Base-by-base conservation (phyloP, 345 rosid genomes). In the Trapa bicornis region DNA sequence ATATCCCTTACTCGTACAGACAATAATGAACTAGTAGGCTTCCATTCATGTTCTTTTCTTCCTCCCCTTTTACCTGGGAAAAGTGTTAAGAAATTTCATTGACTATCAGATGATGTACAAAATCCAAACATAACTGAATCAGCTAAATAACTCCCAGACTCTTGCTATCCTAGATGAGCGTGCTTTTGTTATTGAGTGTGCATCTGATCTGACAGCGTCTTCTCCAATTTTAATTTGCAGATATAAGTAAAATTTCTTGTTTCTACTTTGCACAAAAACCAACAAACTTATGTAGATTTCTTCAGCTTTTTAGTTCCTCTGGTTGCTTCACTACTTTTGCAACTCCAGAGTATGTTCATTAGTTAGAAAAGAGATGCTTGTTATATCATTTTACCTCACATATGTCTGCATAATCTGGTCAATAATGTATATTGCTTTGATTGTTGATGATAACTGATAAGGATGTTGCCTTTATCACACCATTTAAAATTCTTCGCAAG, bases 401-500 rank as follows among this genome's bases (percentile, higher is more conserved):
- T 1, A 58, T 6, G 38, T 58, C 5, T 58, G 63, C 63, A 10
- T 58, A 9, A 17, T 50, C 1, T 14, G 1, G 56, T 16, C 56
- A 17, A 4, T 50, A 4, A n/a, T 2, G 11, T 29, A 57, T 22
- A 37, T 22, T 12, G 61, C 12, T 57, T 58, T 32, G 38, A 9
- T 58, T 33, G 3, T n/a, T 35, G 16, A 32, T 35, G 33, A 38
- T 33, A 10, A 29, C 2, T 1, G 38, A 58, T 58, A 3, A 29
- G 37, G 63, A 10, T 58, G 37, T 38, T 10, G 10, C 2, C 37
- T 32, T 58, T 37, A n/a, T 58, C 4, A 45, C 1, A 3, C 4
- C 22, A 50, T 15, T 16, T 0, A 4, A 45, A 48, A 37, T 73
- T 75, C 82, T 45, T 13, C 11, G 11, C 12, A 45, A 45, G 48